Conservation (phyloP, 192 early-diverging fungal genomes). For the Gorgonomyces haynaldii region DNA sequence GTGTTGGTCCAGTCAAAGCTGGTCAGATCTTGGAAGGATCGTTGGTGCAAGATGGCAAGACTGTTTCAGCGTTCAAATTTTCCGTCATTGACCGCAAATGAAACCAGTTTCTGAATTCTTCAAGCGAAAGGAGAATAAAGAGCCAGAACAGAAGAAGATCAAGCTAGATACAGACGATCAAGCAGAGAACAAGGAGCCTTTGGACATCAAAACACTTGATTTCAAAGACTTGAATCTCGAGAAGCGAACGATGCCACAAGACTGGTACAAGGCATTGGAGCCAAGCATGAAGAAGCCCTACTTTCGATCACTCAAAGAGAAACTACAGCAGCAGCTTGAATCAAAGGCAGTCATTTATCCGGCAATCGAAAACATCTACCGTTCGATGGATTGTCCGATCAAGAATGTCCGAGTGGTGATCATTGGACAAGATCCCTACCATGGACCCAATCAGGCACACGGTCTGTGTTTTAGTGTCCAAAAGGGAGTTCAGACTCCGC, state of each 20-base stretch:
- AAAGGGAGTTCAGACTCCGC: constrained; percentile 62
- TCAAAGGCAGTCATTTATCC: constrained; percentile 72
- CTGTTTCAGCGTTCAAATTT: constrained; percentile 30
- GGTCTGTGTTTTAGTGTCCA: constrained; percentile 87
- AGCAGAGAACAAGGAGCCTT: neutral
- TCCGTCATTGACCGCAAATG: constrained; percentile 33
- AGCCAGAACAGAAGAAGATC: neutral
- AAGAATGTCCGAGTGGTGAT: constrained; percentile 73
- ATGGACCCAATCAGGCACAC: constrained; percentile 69
- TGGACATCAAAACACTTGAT: constrained; percentile 1
- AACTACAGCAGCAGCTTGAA: too few relatives aligned
- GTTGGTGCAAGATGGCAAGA: constrained; percentile 35
- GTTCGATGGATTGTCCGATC: constrained; percentile 57
- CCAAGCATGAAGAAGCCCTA: constrained; percentile 26
- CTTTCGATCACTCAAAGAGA: too few relatives aligned
- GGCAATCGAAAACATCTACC: constrained; percentile 60
- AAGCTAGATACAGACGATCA: neutral
- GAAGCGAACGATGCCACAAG: constrained; percentile 62
- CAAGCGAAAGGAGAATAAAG: constrained; percentile 4
- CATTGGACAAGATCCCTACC: constrained; percentile 87
- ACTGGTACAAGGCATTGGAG: constrained; percentile 35
- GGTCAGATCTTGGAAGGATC: constrained; percentile 72
- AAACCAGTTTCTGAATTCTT: constrained; percentile 4
- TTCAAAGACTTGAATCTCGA: neutral
- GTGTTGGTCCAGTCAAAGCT: constrained; percentile 70